Base-by-base conservation (phyloP, 2,329 filamentous ascomycete species). In the Magnaporthiopsis incrustans region DNA sequence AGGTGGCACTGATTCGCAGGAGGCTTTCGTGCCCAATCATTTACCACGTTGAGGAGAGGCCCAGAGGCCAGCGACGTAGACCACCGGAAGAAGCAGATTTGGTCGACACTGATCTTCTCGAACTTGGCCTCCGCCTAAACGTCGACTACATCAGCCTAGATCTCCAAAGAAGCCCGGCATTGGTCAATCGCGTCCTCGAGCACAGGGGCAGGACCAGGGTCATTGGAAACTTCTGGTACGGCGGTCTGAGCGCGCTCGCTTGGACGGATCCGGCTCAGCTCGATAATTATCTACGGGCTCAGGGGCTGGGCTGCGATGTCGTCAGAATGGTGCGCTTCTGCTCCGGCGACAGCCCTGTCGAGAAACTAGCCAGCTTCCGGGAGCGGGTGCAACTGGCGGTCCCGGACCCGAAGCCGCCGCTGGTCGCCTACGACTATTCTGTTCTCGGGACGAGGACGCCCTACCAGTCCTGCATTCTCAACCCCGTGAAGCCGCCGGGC, bases 141-240 rank as follows among this genome's bases (percentile, higher is more conserved):
- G 85, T 88, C 2, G 87, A 89, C 63, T 90, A 86, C 68, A 70
- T 87, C 62, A 85, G 84, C 44, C 75, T 90, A 6, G 86, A 90
- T 70, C 73, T 91, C 22, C 81, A 84, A 44, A 79, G 85, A 50
- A 81, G 78, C 56, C 78, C 84, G 60, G 73, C 75, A 0, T 69
- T 82, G 8, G 72, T 88, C 5, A 71, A 74, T 11, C 77, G 79
- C 27, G 73, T 88, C 12, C 75, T 88, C 12, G 73, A 74, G 30
- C 76, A 76, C 64, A 82, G 81, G 70, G 85, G 86, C 1, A 77
- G 79, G 27, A 85, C 84, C 3, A 86, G 84, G 66, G 78, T 89
- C 18, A 84, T 89, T 63, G 87, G 84, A 22, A 82, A 85, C 68
- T 82, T 82, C 63, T 77, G 79, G 67, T 73, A 79, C 25, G 72